Conservation (phyloP, 306 rosid genomes). For the Spatholobus suberectus region DNA sequence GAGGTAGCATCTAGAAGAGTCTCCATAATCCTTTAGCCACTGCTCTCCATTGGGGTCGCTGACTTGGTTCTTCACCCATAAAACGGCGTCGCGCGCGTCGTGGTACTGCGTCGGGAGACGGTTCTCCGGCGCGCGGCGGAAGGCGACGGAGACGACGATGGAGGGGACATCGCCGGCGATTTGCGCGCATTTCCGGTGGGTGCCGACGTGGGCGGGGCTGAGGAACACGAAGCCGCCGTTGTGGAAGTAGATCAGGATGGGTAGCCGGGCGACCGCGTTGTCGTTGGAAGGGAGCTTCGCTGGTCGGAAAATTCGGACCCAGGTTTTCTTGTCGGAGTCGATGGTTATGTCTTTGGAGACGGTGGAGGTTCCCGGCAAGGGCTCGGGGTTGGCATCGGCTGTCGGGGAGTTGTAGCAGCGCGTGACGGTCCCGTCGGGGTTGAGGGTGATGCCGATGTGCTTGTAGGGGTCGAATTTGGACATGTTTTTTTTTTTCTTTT, state of each 20-base stretch:
- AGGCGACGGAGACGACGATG: slow-evolving; percentile 54
- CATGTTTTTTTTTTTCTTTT: slow-evolving; percentile 22
- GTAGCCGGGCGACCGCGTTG: slow-evolving; percentile 57
- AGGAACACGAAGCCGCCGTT: slow-evolving; percentile 57
- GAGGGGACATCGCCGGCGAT: slow-evolving; percentile 49
- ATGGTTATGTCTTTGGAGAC: slow-evolving; percentile 61
- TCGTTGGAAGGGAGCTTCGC: slow-evolving; percentile 66
- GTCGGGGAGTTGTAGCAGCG: slow-evolving; percentile 34
- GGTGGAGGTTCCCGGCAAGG: not conserved
- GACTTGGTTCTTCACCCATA: slow-evolving; percentile 57
- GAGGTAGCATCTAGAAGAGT: slow-evolving; percentile 63
- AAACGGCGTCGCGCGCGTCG: slow-evolving; percentile 48
- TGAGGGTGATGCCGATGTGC: slow-evolving; percentile 43
- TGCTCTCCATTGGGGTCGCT: slow-evolving; percentile 48
- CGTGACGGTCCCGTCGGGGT: slow-evolving; percentile 58
- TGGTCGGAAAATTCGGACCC: slow-evolving; percentile 64
- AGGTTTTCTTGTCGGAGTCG: slow-evolving; percentile 32
- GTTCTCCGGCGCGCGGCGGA: slow-evolving; percentile 57
- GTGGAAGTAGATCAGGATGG: slow-evolving; percentile 63
- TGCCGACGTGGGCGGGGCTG: not conserved
- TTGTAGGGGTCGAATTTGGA: slow-evolving; percentile 61
- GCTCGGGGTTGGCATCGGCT: slow-evolving; percentile 36
- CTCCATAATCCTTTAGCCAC: slow-evolving; percentile 73
- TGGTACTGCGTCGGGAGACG: slow-evolving; percentile 57
- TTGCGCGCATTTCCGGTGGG: slow-evolving; percentile 35